Evolutionary conservation across 106 monocot species (phyloP).

Genomic region (Platanthera guangdongensis): DNA sequence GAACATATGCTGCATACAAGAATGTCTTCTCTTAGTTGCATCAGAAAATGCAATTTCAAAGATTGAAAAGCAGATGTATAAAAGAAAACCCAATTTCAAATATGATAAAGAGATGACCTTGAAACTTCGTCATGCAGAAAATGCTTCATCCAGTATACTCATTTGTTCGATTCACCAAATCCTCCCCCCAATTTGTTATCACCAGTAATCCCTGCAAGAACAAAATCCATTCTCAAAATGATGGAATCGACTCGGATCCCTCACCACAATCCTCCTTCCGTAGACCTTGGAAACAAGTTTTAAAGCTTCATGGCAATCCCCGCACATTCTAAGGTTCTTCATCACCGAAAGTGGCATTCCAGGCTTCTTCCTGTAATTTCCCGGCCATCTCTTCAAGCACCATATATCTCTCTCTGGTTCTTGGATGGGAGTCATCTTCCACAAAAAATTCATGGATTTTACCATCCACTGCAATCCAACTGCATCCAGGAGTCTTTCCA

Average conservation of each 20-base stretch:
- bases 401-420: slow-evolving; percentile 8
- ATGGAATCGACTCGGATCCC: slow-evolving; percentile 33
- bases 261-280: slow-evolving; percentile 26
- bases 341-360: slow-evolving; percentile 13
- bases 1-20: too few relatives aligned
- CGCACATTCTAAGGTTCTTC: slow-evolving; percentile 33
- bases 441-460: slow-evolving; percentile 28
- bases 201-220: slow-evolving; percentile 41
- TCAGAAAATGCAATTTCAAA: too few relatives aligned
- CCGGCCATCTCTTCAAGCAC: slow-evolving; percentile 23
- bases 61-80: too few relatives aligned
- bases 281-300: slow-evolving; percentile 33
- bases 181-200: not conserved
- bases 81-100: not conserved
- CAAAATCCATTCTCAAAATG: slow-evolving; percentile 33
- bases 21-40: too few relatives aligned
- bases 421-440: slow-evolving; percentile 23
- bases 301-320: slow-evolving; percentile 29
- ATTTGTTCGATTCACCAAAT: not conserved
- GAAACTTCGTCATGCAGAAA: not conserved
- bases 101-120: not conserved
- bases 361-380: not conserved
- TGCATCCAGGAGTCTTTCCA: slow-evolving; percentile 32
- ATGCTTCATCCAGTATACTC: not conserved
- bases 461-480: slow-evolving; percentile 26